A percentile compares a stretch with the other conserved stretches of the same genome.
Conservation (phyloP, 805 yeast species). For the Geotrichum ghanense region DNA sequence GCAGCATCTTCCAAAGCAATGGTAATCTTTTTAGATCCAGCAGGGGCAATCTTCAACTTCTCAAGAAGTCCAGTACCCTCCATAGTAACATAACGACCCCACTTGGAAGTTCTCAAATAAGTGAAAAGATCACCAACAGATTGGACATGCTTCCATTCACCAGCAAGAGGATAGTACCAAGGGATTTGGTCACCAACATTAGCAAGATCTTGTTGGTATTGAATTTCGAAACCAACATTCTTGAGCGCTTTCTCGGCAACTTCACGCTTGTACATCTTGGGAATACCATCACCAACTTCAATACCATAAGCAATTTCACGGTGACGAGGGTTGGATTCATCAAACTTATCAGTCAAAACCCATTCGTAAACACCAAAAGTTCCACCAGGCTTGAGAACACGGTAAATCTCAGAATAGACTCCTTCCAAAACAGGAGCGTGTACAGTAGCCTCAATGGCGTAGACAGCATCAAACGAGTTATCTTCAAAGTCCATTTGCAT, state of each 20-base stretch:
- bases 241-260: slow-evolving; percentile 84
- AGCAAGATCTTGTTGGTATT: slow-evolving; percentile 72
- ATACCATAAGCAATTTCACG: slow-evolving; percentile 94
- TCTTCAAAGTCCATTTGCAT: slow-evolving; percentile 97
- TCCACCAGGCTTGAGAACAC: slow-evolving; percentile 96
- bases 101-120: slow-evolving; percentile 71
- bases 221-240: slow-evolving; percentile 77
- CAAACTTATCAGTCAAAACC: slow-evolving; percentile 95
- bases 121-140: slow-evolving; percentile 67
- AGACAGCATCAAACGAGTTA: slow-evolving; percentile 87
- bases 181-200: slow-evolving; percentile 74
- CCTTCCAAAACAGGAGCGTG: slow-evolving; percentile 97
- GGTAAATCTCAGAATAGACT: slow-evolving; percentile 88
- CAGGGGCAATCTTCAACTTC: slow-evolving; percentile 78
- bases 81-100: slow-evolving; percentile 84
- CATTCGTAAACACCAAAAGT: slow-evolving; percentile 96
- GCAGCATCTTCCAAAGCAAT: slow-evolving; percentile 95
- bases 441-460: slow-evolving; percentile 97
- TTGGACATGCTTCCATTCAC: slow-evolving; percentile 86
- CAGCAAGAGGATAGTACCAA: slow-evolving; percentile 95
- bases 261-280: slow-evolving; percentile 80
- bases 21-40: slow-evolving; percentile 84
- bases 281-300: slow-evolving; percentile 97
- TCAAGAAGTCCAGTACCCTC: slow-evolving; percentile 73
- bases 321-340: slow-evolving; percentile 77